These are phyloP conservation scores for Penicillium arizonense DNA, from an alignment of 495 filamentous ascomycete genomes.

Conservation along the genomic window DNA sequence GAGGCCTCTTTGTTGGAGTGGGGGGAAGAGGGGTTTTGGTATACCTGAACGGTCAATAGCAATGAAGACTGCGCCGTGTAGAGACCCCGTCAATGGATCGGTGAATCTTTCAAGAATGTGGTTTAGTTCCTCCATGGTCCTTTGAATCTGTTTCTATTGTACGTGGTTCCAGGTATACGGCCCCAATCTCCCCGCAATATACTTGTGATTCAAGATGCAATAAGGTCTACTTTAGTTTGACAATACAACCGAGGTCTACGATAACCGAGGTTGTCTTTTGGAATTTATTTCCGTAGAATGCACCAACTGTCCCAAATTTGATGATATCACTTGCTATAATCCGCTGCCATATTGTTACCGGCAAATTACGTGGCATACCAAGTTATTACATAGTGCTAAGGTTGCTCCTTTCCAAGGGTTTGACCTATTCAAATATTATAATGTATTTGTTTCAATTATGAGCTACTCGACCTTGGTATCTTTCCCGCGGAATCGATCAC, in stretches of 20 bases:
- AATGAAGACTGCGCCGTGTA: slow-evolving; percentile 10
- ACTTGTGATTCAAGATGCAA: too few relatives aligned
- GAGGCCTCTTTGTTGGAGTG: too few relatives aligned
- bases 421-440: not conserved
- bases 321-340: too few relatives aligned
- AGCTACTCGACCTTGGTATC: slow-evolving; percentile 41
- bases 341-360: not conserved
- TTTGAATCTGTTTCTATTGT: too few relatives aligned
- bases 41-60: slow-evolving; percentile 7
- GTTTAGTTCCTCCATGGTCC: not conserved
- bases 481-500: slow-evolving; percentile 38
- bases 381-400: not conserved
- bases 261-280: not conserved
- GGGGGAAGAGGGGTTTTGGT: too few relatives aligned
- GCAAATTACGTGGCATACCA: not conserved
- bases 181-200: not conserved
- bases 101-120: slow-evolving; percentile 4
- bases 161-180: too few relatives aligned
- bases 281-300: too few relatives aligned
- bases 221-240: not conserved
- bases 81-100: slow-evolving; percentile 4
- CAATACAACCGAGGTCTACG: not conserved
- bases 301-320: too few relatives aligned
- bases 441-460: not conserved
- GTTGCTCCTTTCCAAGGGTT: too few relatives aligned